Conservation (phyloP, 768 basidiomycete species). For the Rhizopogon sp. region DNA sequence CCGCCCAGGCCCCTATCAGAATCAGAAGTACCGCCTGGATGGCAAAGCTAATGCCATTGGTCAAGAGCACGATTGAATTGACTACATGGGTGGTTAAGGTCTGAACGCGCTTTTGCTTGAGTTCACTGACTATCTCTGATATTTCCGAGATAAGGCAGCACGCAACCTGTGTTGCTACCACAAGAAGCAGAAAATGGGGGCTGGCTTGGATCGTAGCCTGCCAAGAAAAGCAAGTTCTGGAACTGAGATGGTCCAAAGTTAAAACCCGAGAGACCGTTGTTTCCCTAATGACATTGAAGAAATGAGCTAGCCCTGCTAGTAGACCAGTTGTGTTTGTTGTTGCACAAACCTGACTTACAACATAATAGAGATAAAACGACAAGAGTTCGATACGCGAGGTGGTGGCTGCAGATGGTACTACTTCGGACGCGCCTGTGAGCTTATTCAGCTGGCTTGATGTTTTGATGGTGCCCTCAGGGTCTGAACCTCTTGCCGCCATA, state of each 20-base stretch:
- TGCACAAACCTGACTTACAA: conserved; percentile 23
- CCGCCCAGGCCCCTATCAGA: conserved; percentile 72
- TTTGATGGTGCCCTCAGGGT: neutral
- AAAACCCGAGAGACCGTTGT: conserved; percentile 64
- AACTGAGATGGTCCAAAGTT: conserved; percentile 74
- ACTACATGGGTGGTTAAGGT: conserved; percentile 32
- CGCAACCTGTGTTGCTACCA: conserved; percentile 44
- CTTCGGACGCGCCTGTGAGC: neutral
- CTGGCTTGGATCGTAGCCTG: conserved; percentile 65
- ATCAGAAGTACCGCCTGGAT: conserved; percentile 66
- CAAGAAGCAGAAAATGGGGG: conserved; percentile 52
- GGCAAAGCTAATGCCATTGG: conserved; percentile 76
- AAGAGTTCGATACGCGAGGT: conserved; percentile 50
- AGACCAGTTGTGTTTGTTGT: neutral
- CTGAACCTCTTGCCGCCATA: too few relatives aligned
- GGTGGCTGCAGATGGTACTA: conserved; percentile 7
- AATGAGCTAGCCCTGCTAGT: neutral
- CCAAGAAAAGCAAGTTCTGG: conserved; percentile 66
- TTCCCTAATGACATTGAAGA: conserved; percentile 35
- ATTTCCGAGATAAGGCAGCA: conserved; percentile 59
- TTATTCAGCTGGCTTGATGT: neutral
- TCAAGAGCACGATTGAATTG: conserved; percentile 73
- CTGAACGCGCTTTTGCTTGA: neutral
- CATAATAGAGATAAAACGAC: conserved; percentile 58
- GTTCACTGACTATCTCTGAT: conserved; percentile 51